Percentiles rank a stretch among this genome's conserved stretches.
These are phyloP conservation scores for Phialemonium atrogriseum DNA, from an alignment of 2,329 filamentous ascomycete species.

Conservation along the genomic window DNA sequence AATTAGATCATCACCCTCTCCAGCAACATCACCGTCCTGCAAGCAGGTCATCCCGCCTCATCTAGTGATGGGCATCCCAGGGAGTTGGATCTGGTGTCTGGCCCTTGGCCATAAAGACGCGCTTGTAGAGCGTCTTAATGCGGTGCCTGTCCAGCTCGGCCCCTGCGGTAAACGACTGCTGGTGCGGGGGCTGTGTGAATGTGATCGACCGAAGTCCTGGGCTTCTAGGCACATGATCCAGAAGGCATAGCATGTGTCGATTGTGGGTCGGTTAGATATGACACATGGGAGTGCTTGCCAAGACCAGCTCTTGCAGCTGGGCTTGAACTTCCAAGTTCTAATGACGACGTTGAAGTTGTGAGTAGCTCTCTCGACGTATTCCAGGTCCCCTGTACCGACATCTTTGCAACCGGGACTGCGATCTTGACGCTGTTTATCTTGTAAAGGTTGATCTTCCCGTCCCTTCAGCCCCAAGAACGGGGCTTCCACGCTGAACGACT, in stretches of 20 bases:
- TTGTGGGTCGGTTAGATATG: not conserved
- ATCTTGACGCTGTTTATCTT: slow-evolving; percentile 98
- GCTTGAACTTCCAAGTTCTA: slow-evolving; percentile 9
- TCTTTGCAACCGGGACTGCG: slow-evolving; percentile 88
- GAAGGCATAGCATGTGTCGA: slow-evolving; percentile 1
- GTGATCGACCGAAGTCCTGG: not conserved
- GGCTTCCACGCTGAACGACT: slow-evolving; percentile 94
- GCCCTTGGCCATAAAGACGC: not conserved
- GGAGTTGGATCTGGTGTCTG: not conserved
- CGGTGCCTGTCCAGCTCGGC: not conserved
- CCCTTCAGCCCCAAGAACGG: slow-evolving; percentile 90
- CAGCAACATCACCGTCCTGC: too few species aligned
- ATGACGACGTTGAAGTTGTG: not conserved
- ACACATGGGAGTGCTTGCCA: slow-evolving; percentile 4
- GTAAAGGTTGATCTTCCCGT: slow-evolving; percentile 95
- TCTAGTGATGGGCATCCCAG: not conserved
- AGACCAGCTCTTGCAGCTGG: slow-evolving; percentile 7
- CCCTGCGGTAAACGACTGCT: not conserved
- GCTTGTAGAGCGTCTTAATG: not conserved
- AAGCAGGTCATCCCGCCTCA: too few species aligned
- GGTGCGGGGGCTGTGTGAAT: slow-evolving; percentile 3
- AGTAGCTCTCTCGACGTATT: slow-evolving; percentile 65
- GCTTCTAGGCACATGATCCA: slow-evolving; percentile 1
- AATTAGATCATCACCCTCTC: too few species aligned
- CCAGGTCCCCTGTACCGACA: too few species aligned